These are phyloP conservation scores for Phytophthora europaea DNA, from an alignment of 352 stramenopile species.

Conservation along the genomic window DNA sequence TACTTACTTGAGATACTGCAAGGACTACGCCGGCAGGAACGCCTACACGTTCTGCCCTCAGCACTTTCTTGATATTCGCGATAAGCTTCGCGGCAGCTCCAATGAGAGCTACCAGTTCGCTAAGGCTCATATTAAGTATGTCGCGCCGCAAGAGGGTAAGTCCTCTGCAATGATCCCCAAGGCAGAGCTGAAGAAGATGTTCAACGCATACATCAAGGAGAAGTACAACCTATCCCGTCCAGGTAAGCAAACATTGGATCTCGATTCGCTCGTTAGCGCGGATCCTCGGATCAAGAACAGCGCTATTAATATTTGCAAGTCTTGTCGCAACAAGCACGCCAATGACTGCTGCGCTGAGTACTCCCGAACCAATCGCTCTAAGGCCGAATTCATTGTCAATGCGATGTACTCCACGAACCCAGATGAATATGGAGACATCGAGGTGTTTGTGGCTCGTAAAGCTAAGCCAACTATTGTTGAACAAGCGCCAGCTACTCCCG, in stretches of 20 bases:
- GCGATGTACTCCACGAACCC: too few relatives aligned
- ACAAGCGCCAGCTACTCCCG: too few relatives aligned
- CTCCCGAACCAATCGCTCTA: not conserved
- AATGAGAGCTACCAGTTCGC: not conserved
- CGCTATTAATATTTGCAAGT: not conserved
- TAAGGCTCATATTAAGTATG: not conserved
- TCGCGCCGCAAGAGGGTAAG: not conserved
- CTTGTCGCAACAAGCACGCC: not conserved
- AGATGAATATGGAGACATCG: too few relatives aligned
- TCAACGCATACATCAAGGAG: not conserved
- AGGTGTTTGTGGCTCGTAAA: too few relatives aligned
- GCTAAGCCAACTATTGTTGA: too few relatives aligned
- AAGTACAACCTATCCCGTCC: not conserved
- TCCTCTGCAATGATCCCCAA: not conserved
- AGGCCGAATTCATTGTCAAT: not conserved
- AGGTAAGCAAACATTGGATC: not conserved
- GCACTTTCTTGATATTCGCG: not conserved
- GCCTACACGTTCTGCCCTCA: not conserved
- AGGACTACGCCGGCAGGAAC: not conserved
- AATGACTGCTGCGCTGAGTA: not conserved
- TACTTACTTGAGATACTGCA: not conserved
- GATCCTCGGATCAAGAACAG: not conserved
- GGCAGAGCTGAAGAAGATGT: not conserved
- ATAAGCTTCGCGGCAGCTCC: not conserved
- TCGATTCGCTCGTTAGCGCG: not conserved